These are phyloP conservation scores for Aureobasidium melanogenum DNA, from an alignment of 2,329 filamentous ascomycete genomes.

Conservation along the genomic window DNA sequence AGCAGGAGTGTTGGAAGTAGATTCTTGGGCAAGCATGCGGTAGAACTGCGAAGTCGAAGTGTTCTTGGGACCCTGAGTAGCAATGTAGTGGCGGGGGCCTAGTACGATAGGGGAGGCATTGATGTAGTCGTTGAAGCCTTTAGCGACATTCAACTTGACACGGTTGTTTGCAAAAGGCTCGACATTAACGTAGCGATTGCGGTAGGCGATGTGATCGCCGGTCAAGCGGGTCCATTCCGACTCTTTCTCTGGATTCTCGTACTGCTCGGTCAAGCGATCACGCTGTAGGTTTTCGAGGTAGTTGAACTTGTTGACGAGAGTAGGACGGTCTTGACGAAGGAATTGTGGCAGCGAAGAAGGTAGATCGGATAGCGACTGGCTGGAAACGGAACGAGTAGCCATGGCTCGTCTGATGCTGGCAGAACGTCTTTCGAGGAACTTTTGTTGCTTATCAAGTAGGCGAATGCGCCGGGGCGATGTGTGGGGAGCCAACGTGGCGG, in stretches of 20 bases:
- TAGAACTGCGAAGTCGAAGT: conserved; percentile 74
- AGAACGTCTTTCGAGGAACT: background rate
- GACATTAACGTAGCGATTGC: conserved; percentile 86
- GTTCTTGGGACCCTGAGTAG: conserved; percentile 75
- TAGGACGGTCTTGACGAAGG: conserved; percentile 37
- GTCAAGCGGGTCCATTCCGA: conserved; percentile 52
- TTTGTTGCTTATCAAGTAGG: conserved; percentile 10
- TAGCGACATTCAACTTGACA: conserved; percentile 68
- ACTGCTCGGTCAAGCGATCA: conserved; percentile 34
- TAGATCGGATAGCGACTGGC: background rate
- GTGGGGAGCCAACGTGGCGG: background rate
- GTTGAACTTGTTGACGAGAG: conserved; percentile 51
- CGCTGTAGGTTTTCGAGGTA: conserved; percentile 54
- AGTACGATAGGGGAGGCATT: conserved; percentile 41
- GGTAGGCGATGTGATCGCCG: conserved; percentile 46
- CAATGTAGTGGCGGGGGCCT: conserved; percentile 61
- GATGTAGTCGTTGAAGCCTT: conserved; percentile 49
- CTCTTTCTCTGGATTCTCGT: conserved; percentile 28
- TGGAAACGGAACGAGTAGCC: background rate
- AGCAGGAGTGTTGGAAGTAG: conserved; percentile 41
- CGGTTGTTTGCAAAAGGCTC: conserved; percentile 84
- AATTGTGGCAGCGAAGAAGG: conserved; percentile 39
- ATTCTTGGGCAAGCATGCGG: conserved; percentile 87
- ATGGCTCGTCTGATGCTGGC: conserved; percentile 3
- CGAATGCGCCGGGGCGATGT: conserved; percentile 7